phyloP scores from a whole-genome alignment of 2,329 filamentous ascomycete genomes.

The Aspergillus neoniger region DNA sequence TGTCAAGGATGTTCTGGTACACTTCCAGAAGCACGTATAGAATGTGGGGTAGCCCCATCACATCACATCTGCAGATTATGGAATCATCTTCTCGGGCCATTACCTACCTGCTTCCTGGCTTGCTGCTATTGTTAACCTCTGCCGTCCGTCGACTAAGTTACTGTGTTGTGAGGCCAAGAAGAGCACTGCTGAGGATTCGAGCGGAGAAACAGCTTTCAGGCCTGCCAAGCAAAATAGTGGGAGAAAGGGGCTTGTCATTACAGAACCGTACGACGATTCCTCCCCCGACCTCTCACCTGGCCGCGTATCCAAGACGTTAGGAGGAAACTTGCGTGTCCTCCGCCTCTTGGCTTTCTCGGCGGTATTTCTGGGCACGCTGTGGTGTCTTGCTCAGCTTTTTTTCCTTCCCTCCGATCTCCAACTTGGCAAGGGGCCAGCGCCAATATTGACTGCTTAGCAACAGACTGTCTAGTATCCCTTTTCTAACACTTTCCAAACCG shows the following conservation, averaged over 20 bases:
- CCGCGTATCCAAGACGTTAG: no score
- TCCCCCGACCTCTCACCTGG: neutral
- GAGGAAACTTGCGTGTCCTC: slow-evolving; percentile 3
- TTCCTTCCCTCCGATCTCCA: neutral
- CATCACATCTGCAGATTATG: neutral
- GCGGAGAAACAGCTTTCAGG: slow-evolving; percentile 11
- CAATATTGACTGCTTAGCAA: neutral
- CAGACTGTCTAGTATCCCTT: neutral
- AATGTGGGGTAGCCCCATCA: neutral
- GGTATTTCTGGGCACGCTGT: neutral
- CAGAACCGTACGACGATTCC: neutral
- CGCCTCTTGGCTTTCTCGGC: slow-evolving; percentile 8
- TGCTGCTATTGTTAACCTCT: slow-evolving; percentile 1
- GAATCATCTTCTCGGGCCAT: neutral
- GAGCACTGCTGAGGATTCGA: slow-evolving; percentile 12
- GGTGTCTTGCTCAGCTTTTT: neutral
- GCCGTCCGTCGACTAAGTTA: neutral
- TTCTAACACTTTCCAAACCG: neutral
- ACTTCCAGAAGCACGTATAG: neutral
- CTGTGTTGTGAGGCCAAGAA: slow-evolving; percentile 13
- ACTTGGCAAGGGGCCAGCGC: neutral
- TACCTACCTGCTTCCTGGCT: neutral
- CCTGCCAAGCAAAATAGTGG: slow-evolving; percentile 19
- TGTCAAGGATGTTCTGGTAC: neutral
- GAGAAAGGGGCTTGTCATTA: neutral